phyloP scores from a whole-genome alignment of 2,329 filamentous ascomycete species.

The Fusarium floridanum region DNA sequence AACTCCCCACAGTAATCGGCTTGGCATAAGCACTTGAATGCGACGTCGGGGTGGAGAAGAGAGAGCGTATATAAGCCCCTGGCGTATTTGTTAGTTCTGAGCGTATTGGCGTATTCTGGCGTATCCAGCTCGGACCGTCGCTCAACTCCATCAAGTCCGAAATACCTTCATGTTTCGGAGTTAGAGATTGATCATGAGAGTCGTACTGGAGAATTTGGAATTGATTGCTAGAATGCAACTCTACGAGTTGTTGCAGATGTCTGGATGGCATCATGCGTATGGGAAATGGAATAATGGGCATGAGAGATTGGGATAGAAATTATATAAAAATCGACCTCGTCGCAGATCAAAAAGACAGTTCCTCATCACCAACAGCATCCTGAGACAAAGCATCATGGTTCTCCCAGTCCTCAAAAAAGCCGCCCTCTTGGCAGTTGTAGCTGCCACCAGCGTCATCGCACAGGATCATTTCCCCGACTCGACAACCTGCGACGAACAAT shows the following conservation, averaged over 20 bases:
- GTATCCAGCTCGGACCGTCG: not conserved
- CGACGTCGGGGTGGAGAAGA: not conserved
- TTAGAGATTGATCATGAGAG: not conserved
- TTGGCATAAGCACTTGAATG: not conserved
- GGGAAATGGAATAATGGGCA: not conserved
- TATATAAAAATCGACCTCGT: not conserved
- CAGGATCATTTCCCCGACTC: not conserved
- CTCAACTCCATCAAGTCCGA: not conserved
- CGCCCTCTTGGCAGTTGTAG: not conserved
- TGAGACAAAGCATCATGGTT: not conserved
- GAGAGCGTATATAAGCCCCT: not conserved
- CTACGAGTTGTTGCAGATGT: not conserved
- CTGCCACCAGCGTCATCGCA: not conserved
- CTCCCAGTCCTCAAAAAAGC: not conserved
- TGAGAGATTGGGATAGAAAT: not conserved
- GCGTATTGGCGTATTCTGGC: conserved; percentile 1
- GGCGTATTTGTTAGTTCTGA: not conserved
- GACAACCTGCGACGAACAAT: not conserved
- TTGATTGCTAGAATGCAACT: not conserved
- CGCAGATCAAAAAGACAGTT: not conserved
- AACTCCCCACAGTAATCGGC: not conserved
- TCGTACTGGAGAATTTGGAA: not conserved
- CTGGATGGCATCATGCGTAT: not conserved
- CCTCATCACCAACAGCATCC: not conserved
- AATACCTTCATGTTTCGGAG: not conserved